Conservation (phyloP, 768 basidiomycete genomes). For the Mycena epipterygia region DNA sequence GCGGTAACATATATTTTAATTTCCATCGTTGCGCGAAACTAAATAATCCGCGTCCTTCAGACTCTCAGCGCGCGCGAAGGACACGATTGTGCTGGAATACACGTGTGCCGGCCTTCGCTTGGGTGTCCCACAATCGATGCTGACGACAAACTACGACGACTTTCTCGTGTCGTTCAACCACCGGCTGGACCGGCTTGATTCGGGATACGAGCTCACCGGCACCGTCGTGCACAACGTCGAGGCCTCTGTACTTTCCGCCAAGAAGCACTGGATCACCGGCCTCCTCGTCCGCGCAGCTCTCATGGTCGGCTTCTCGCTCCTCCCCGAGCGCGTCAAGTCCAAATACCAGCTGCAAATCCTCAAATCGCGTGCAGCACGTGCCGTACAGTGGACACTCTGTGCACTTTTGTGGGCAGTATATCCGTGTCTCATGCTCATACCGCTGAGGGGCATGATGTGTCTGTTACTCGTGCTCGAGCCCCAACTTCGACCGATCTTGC, state of each 20-base stretch:
- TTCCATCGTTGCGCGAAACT: not conserved
- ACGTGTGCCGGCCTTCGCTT: conserved; percentile 32
- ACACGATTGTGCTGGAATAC: conserved; percentile 33
- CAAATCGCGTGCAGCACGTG: conserved; percentile 21
- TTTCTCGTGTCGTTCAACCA: conserved; percentile 33
- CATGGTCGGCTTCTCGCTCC: conserved; percentile 32
- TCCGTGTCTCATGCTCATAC: conserved; percentile 25
- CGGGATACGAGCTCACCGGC: conserved; percentile 25
- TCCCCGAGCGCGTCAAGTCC: conserved; percentile 24
- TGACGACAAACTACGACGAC: conserved; percentile 31
- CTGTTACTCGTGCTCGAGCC: conserved; percentile 27
- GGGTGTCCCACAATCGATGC: conserved; percentile 29
- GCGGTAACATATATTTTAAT: not conserved
- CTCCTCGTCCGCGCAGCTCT: conserved; percentile 22
- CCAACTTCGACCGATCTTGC: conserved; percentile 19
- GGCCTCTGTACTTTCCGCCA: conserved; percentile 21
- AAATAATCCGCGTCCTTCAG: not conserved
- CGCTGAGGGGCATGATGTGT: conserved; percentile 32
- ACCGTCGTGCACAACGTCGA: conserved; percentile 28
- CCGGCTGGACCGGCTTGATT: conserved; percentile 26
- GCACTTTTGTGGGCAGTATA: conserved; percentile 19
- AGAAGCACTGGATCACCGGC: conserved; percentile 26
- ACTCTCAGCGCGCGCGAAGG: conserved; percentile 31
- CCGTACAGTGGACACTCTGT: conserved; percentile 23
- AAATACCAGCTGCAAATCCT: conserved; percentile 25